phyloP scores from a whole-genome alignment of 2,329 filamentous ascomycete species.

The Tolypocladium cylindrosporum region DNA sequence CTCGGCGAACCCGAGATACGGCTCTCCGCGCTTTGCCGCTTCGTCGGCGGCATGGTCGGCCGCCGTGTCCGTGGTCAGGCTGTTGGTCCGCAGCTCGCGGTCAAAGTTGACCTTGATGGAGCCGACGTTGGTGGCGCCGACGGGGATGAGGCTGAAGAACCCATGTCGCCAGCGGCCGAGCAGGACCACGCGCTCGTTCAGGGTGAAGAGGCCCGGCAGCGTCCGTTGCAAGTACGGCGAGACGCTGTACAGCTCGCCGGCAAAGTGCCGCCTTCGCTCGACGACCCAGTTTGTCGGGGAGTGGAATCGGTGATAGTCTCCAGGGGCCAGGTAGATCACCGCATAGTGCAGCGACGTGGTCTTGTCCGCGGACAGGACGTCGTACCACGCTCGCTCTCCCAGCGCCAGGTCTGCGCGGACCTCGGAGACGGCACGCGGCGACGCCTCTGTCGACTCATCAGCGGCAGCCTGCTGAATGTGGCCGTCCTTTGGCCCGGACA shows the following conservation, averaged over 20 bases:
- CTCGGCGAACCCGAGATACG: conserved; percentile 85
- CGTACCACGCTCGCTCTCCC: conserved; percentile 61
- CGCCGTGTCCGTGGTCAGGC: conserved; percentile 80
- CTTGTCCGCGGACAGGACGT: conserved; percentile 50
- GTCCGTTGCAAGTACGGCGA: conserved; percentile 91
- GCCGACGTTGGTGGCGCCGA: conserved; percentile 94
- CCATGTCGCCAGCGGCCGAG: conserved; percentile 93
- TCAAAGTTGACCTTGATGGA: conserved; percentile 98
- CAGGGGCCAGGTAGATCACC: conserved; percentile 91
- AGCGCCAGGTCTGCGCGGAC: conserved; percentile 76
- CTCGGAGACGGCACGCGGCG: conserved; percentile 65
- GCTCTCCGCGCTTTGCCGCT: conserved; percentile 65
- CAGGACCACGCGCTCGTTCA: conserved; percentile 92
- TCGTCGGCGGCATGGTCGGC: conserved; percentile 78
- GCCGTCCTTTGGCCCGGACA: conserved; percentile 57
- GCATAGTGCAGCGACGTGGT: conserved; percentile 78
- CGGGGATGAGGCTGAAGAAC: conserved; percentile 93
- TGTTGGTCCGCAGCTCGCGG: conserved; percentile 85
- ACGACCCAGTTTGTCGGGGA: conserved; percentile 93
- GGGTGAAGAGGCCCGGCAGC: conserved; percentile 85
- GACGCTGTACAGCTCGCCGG: conserved; percentile 89
- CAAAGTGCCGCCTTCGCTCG: conserved; percentile 90
- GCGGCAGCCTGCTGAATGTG: conserved; percentile 40
- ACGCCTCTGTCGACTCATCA: conserved; percentile 61
- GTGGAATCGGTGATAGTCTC: conserved; percentile 98